Percentiles rank a stretch among this genome's conserved stretches.
Evolutionary conservation across 192 early-diverging fungal genomes (phyloP).

Genomic region (Neocallimastix lanati): DNA sequence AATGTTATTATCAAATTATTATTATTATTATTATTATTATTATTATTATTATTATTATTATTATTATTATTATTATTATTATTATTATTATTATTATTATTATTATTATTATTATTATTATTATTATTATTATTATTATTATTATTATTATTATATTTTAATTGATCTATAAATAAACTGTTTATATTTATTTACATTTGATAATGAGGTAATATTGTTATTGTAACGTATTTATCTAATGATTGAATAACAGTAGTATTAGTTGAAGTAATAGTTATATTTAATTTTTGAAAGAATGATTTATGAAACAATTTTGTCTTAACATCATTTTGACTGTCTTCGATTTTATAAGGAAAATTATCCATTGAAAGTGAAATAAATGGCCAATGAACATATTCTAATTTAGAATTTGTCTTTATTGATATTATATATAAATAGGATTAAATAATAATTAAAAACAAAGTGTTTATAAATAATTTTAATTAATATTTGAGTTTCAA

Average conservation of each 20-base stretch:
- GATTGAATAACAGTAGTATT: background rate
- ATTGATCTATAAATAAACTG: no score
- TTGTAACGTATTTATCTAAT: background rate
- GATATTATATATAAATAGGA: background rate
- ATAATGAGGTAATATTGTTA: background rate
- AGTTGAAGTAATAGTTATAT: background rate
- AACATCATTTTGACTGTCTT: background rate
- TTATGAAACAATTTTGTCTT: background rate
- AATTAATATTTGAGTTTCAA: no score
- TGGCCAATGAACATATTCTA: background rate
- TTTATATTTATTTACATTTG: background rate
- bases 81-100: no score
- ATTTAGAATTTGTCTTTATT: background rate
- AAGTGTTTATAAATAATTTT: no score
- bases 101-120: no score
- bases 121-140: no score
- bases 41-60: no score
- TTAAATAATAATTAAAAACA: background rate
- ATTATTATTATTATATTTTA: no score
- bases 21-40: no score
- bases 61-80: no score
- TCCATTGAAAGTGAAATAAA: background rate
- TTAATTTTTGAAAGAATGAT: background rate
- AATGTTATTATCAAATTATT: no score
- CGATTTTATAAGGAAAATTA: no score